phyloP scores from a whole-genome alignment of 768 basidiomycete genomes.

The Piloderma croceum region DNA sequence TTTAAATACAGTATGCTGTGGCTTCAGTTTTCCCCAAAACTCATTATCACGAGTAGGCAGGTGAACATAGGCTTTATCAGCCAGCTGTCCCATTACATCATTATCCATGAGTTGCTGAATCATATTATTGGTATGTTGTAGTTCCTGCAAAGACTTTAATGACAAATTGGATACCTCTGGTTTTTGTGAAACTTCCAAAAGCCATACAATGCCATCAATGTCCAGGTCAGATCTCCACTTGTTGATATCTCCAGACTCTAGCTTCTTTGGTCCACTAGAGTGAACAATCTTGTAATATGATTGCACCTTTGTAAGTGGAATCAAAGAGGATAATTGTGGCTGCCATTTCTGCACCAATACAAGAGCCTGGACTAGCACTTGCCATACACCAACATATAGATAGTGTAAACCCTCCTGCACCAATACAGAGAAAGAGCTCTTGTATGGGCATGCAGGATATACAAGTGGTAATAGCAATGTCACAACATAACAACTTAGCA shows the following conservation, averaged over 20 bases:
- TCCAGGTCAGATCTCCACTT: not conserved
- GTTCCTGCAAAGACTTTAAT: not conserved
- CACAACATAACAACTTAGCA: slow-evolving; percentile 8
- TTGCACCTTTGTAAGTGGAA: not conserved
- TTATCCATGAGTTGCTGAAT: not conserved
- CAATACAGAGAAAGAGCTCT: slow-evolving; percentile 10
- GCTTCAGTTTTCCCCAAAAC: not conserved
- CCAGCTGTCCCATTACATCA: not conserved
- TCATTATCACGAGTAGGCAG: not conserved
- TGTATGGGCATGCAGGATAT: slow-evolving; percentile 14
- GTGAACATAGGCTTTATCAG: not conserved
- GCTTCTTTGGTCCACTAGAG: not conserved
- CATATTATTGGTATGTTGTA: not conserved
- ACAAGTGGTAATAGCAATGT: slow-evolving; percentile 10
- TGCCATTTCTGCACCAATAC: not conserved
- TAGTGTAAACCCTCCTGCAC: slow-evolving; percentile 3
- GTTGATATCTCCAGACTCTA: not conserved
- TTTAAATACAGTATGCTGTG: not conserved
- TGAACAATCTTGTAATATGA: not conserved
- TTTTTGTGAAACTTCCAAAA: not conserved
- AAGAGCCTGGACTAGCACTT: not conserved
- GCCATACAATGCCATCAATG: not conserved
- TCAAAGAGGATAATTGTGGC: not conserved
- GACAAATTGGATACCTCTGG: not conserved
- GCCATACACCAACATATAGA: not conserved